Conservation (phyloP, 73 alveolate genomes). For the Tetrahymena thermophila region DNA sequence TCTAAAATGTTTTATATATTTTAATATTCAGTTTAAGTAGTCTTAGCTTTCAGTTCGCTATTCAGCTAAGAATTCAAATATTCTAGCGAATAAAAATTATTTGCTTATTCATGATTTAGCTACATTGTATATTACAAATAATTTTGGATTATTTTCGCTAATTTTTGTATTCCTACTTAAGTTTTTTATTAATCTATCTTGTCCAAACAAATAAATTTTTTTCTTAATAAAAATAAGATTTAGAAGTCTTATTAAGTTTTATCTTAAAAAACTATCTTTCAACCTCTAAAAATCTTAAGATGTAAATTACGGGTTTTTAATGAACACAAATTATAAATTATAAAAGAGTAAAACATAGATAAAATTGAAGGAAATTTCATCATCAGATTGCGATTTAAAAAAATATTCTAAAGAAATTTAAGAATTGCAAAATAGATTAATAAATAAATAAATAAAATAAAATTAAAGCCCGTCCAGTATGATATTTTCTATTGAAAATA, state of each 20-base stretch:
- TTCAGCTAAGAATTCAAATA: neutral
- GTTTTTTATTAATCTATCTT: too few relatives aligned
- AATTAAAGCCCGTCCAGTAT: too few relatives aligned
- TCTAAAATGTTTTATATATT: neutral
- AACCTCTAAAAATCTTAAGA: neutral
- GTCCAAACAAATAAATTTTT: neutral
- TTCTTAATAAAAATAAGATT: neutral
- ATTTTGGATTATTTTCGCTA: neutral
- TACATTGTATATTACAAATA: neutral
- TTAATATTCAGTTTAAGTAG: neutral
- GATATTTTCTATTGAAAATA: too few relatives aligned
- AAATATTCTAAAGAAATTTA: too few relatives aligned
- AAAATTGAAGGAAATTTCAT: too few relatives aligned
- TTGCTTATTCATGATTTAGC: neutral
- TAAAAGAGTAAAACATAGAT: too few relatives aligned
- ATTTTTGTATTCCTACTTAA: neutral
- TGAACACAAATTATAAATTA: neutral
- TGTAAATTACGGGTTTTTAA: neutral
- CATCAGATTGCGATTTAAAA: too few relatives aligned
- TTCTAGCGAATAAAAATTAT: neutral
- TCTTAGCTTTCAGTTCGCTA: neutral
- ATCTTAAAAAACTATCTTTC: neutral
- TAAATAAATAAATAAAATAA: too few relatives aligned
- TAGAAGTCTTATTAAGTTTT: neutral
- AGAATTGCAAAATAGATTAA: too few relatives aligned